Evolutionary conservation across 148 eudicot genomes (phyloP).

Genomic region (Persicaria maculosa): DNA sequence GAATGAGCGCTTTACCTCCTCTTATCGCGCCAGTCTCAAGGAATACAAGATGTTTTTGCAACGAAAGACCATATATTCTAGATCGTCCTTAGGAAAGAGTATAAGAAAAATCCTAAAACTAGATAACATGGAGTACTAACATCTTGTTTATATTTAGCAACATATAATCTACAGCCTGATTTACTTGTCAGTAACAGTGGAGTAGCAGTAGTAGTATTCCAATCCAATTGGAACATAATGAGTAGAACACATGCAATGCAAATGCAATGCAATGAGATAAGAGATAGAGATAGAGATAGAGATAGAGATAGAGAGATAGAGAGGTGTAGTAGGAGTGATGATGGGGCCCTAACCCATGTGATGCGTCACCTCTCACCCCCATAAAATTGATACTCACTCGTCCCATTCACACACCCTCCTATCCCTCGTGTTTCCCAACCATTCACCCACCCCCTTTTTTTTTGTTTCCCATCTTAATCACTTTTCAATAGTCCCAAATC

Average conservation of each 20-base stretch:
- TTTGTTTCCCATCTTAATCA: not conserved
- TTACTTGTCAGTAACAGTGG: not conserved
- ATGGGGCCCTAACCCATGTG: conserved; percentile 8
- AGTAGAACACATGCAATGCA: not conserved
- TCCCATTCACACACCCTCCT: not conserved
- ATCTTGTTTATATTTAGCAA: too few species aligned
- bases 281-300: not conserved
- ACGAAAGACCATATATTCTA: too few species aligned
- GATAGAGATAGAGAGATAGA: too few species aligned
- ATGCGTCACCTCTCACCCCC: not conserved
- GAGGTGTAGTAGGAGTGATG: too few species aligned
- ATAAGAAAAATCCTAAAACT: too few species aligned
- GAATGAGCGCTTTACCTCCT: too few species aligned
- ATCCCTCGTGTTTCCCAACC: conserved; percentile 1
- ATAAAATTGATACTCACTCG: not conserved
- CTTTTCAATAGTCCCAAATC: not conserved
- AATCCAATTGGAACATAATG: not conserved
- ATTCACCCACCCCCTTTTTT: not conserved
- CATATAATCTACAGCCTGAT: too few species aligned
- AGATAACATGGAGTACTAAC: too few species aligned
- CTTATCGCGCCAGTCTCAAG: too few species aligned
- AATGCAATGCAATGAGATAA: not conserved
- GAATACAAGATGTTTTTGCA: too few species aligned
- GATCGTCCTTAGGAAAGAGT: too few species aligned
- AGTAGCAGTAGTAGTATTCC: not conserved